Evolutionary conservation across 2,329 filamentous ascomycete genomes (phyloP).

Genomic region (Penicillium freii): DNA sequence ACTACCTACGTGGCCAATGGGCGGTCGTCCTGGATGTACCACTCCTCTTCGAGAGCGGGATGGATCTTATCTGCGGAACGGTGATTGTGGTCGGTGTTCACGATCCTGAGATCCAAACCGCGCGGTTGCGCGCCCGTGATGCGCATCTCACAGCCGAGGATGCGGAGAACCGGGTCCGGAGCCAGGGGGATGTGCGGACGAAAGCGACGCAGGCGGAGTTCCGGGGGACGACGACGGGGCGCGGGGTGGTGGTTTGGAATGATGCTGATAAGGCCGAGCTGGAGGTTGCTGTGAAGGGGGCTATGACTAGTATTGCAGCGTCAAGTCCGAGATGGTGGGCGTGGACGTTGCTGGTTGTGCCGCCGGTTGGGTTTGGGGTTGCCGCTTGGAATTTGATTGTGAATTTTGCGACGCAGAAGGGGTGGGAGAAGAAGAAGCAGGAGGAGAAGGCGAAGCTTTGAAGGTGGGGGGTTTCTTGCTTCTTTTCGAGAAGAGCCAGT

Average conservation of each 20-base stretch:
- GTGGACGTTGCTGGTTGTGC: conserved; percentile 65
- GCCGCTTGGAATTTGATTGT: conserved; percentile 70
- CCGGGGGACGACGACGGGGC: conserved; percentile 53
- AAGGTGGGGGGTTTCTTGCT: not conserved
- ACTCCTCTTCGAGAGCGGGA: conserved; percentile 81
- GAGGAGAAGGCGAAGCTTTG: conserved; percentile 59
- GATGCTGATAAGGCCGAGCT: conserved; percentile 72
- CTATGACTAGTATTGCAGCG: conserved; percentile 61
- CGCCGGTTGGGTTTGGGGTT: conserved; percentile 68
- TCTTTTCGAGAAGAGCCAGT: not conserved
- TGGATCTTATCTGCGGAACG: conserved; percentile 81
- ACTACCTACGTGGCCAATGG: conserved; percentile 75
- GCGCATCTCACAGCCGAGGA: conserved; percentile 77
- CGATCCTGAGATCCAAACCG: conserved; percentile 79
- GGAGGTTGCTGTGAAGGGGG: conserved; percentile 62
- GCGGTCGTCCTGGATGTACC: conserved; percentile 91
- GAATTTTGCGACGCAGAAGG: conserved; percentile 67
- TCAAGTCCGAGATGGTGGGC: conserved; percentile 80
- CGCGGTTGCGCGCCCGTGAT: conserved; percentile 71
- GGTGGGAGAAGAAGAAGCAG: conserved; percentile 64
- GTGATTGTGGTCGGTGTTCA: conserved; percentile 83
- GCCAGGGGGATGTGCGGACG: conserved; percentile 79
- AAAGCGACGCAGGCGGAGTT: conserved; percentile 76
- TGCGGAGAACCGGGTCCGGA: conserved; percentile 78
- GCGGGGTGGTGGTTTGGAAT: conserved; percentile 86